Base-by-base conservation (phyloP, 2,329 filamentous ascomycete species). In the Verticillium albo-atrum region DNA sequence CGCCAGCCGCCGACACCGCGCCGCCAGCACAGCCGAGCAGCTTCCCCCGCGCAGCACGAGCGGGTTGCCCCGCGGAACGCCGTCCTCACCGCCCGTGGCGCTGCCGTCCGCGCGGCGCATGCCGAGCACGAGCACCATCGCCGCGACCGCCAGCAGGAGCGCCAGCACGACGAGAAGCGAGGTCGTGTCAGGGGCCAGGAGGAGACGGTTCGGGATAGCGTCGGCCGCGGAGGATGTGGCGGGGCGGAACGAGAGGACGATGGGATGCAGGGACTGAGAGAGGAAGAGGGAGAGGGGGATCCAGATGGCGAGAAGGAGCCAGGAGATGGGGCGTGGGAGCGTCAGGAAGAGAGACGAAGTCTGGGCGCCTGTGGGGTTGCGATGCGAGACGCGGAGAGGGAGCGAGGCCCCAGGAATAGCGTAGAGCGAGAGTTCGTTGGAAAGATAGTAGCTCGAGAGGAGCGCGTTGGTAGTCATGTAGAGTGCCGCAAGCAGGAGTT, bases 11-110 rank as follows among this genome's bases (percentile, higher is more conserved):
- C 82, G 80, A 68, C 80, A 82, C 55, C 76, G 69, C 26, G 81
- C 75, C 67, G 76, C 78, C 62, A 84, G 66, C n/a, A 82, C 80
- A 9, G 80, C 81, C 61, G 78, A 81, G 70, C 81, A 83, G 50
- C 74, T 72, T 12, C 81, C 81, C 30, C 76, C 79, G 25, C 67
- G 68, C 35, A 84, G 64, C 2, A 74, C 74, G 26, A 84, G 75
- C 25, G 82, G 81, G 69, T 83, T 84, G 1, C 78, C 79, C 17
- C 71, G 67, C 20, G 70, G 70, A 10, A 67, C 64, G 50, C 74
- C 75, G 58, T 72, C 70, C 6, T 73, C 72, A 20, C 20, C 15
- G 25, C 66, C 65, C 30, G 73, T 71, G 9, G 71, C 68, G 2
- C 72, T 67, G 3, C 71, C 65, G 9, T 75, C 70, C 3, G 78